A percentile compares a stretch with the other conserved stretches of the same genome.
phyloP scores from a whole-genome alignment of 257 asterid genomes.

The Solanum appendiculatum region DNA sequence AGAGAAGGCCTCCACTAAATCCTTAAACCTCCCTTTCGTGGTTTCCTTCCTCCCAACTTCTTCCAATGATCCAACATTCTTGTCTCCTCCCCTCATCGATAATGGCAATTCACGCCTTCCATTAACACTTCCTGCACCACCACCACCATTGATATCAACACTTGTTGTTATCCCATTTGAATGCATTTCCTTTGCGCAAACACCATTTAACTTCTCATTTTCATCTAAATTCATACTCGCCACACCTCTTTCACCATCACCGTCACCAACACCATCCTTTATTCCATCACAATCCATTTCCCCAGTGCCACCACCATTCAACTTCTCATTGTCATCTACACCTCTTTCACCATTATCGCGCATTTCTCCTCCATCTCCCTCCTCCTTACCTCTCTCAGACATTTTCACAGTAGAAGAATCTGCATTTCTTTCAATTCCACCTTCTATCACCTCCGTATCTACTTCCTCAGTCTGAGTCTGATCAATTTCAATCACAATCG shows the following conservation, averaged over 20 bases:
- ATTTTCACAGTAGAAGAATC: background rate
- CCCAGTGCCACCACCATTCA: background rate
- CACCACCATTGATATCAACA: background rate
- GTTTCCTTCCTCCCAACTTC: background rate
- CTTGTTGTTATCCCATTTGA: background rate
- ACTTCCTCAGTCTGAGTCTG: background rate
- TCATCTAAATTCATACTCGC: background rate
- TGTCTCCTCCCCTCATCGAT: conserved; percentile 11
- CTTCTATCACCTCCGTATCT: background rate
- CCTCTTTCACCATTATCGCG: background rate
- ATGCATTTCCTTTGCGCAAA: background rate
- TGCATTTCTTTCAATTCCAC: background rate
- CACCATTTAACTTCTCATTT: background rate
- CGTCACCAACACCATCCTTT: background rate
- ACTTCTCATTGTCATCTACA: conserved; percentile 8
- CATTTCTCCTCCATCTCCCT: background rate
- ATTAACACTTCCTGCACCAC: background rate
- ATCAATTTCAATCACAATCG: background rate
- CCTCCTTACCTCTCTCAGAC: background rate
- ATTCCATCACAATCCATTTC: background rate
- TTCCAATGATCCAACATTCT: background rate
- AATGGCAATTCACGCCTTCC: conserved; percentile 22
- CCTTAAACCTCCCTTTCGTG: background rate
- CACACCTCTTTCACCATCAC: background rate
- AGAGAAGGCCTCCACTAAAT: conserved; percentile 1